Conservation (phyloP, 2,329 filamentous ascomycete genomes). For the Sclerotiophoma versabilis region DNA sequence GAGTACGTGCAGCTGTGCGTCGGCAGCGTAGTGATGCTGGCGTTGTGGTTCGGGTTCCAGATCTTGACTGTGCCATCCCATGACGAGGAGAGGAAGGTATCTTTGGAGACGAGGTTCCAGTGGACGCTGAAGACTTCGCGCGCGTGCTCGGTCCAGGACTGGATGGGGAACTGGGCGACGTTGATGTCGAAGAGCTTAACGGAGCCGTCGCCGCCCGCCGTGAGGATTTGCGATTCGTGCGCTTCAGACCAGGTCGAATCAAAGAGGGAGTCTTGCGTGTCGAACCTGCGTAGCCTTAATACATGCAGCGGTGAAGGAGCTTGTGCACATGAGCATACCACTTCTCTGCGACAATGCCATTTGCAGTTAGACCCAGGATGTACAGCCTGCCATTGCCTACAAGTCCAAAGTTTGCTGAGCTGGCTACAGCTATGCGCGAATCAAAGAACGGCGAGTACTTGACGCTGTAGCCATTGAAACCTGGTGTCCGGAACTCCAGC, state of each 20-base stretch:
- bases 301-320: not conserved
- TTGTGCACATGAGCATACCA: slow-evolving; percentile 58
- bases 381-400: slow-evolving; percentile 94
- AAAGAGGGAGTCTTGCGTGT: slow-evolving; percentile 96
- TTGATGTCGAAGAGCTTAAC: slow-evolving; percentile 92
- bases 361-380: slow-evolving; percentile 79
- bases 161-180: slow-evolving; percentile 82
- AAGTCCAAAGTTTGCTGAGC: slow-evolving; percentile 94
- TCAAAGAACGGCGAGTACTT: slow-evolving; percentile 99
- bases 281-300: slow-evolving; percentile 68
- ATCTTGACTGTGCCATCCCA: slow-evolving; percentile 98
- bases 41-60: slow-evolving; percentile 81
- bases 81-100: slow-evolving; percentile 86
- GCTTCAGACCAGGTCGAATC: slow-evolving; percentile 95
- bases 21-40: slow-evolving; percentile 83
- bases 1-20: slow-evolving; percentile 95
- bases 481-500: slow-evolving; percentile 92
- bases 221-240: slow-evolving; percentile 92
- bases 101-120: slow-evolving; percentile 92
- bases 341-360: slow-evolving; percentile 85
- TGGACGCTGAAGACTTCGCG: slow-evolving; percentile 90
- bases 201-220: slow-evolving; percentile 89
- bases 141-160: slow-evolving; percentile 92
- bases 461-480: slow-evolving; percentile 94
- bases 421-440: slow-evolving; percentile 86